Evolutionary conservation across 2,329 filamentous ascomycete genomes (phyloP), one percentile per base, ranked within the genome.

Genomic region (Colletotrichum salicis): DNA sequence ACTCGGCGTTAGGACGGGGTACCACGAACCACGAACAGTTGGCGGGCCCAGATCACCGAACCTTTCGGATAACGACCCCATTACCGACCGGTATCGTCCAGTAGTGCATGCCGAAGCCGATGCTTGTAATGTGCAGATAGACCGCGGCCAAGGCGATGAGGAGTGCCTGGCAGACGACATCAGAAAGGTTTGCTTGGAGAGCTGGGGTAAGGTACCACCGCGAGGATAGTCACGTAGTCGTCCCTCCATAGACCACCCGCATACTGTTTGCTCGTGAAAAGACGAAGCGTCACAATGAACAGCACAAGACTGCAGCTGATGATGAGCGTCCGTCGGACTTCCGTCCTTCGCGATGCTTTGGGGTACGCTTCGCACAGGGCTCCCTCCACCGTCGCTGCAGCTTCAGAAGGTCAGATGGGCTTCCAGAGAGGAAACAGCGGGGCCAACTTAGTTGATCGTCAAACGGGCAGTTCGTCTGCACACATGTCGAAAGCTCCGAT

Each of bases 121-220:
- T 52, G 60, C 60, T 52, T 62, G 29, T 62, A 19, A 62, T 62
- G 27, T 62, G 11, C n/a, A 62, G 45, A 11, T 62, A 62, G 45
- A 62, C 60, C 7, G 60, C 45, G 12, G 45, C 33, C 19, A 62
- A 19, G 10, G 60, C 10, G 6, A 52, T 62, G 29, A 62, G 45
- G 10, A 62, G 60, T 24, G 19, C 60, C 60, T 62, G 29, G 12
- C 6, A 33, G 15, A 15, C 27, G n/a, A 15, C 29, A 54, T 62
- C 11, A 62, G 59, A 35, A 62, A 31, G 24, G 45, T 5, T 62
- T 35, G 2, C 59, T 12, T 52, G 29, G 19, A 6, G 45, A 52
- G 27, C 54, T 15, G n/a, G 59, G 11, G 29, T 22, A 7, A 24
- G 19, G 37, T 64, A 64, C 61, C 29, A 8, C 61, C 4, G 52